Evolutionary conservation across 192 early-diverging fungal species (phyloP).

Genomic region (Funneliformis mosseae): DNA sequence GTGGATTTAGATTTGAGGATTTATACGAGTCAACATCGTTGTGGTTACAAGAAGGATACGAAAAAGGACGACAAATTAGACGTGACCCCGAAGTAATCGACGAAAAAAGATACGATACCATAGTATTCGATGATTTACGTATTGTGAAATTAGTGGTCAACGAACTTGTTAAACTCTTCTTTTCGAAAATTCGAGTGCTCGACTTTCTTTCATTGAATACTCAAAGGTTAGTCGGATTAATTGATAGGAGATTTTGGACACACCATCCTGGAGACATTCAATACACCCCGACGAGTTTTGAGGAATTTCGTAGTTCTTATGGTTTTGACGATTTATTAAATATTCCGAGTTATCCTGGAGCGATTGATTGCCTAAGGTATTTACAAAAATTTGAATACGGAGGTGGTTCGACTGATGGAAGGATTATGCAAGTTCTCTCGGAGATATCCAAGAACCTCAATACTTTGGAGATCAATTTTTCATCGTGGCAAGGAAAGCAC

Average conservation of each 20-base stretch:
- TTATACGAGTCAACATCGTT: not conserved
- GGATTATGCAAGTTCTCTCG: constrained; percentile 16
- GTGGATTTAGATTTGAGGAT: constrained; percentile 20
- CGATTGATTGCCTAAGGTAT: not conserved
- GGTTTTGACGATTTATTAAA: constrained; percentile 14
- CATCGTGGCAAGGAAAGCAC: constrained; percentile 17
- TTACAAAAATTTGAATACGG: constrained; percentile 19
- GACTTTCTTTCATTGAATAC: constrained; percentile 11
- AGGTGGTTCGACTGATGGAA: constrained; percentile 9
- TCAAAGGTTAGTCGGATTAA: not conserved
- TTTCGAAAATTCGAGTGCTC: not conserved
- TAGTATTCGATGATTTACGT: not conserved
- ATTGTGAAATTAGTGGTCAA: not conserved
- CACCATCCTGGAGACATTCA: constrained; percentile 18
- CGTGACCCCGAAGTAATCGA: not conserved
- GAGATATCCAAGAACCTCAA: not conserved
- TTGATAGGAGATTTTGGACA: constrained; percentile 14
- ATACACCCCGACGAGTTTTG: constrained; percentile 21
- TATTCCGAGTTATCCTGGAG: not conserved
- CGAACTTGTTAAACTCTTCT: constrained; percentile 9
- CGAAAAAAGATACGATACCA: not conserved
- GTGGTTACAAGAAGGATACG: constrained; percentile 11
- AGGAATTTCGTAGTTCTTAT: constrained; percentile 16
- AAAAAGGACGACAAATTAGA: constrained; percentile 4
- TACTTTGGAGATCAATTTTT: constrained; percentile 17